Percentiles rank a stretch among this genome's conserved stretches.
Conservation (phyloP, 164 flowering plant species). For the Paratinospora sagittata region DNA sequence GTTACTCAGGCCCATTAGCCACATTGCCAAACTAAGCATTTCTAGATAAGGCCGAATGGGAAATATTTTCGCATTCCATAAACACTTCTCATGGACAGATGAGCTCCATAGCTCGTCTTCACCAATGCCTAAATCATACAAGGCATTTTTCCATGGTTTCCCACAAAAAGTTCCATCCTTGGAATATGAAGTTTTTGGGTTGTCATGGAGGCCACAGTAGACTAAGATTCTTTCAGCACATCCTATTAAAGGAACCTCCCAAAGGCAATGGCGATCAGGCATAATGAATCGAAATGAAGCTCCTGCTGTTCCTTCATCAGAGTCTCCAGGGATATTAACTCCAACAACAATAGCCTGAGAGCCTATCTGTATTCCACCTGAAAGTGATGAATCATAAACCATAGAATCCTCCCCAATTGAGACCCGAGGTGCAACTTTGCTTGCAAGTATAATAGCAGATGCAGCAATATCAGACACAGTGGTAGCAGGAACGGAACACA, state of each 20-base stretch:
- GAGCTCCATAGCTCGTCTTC: conserved; percentile 68
- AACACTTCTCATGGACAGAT: conserved; percentile 50
- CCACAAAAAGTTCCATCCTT: conserved; percentile 90
- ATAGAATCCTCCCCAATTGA: conserved; percentile 94
- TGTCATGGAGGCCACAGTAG: conserved; percentile 95
- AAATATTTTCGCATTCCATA: conserved; percentile 90
- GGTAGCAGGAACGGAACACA: conserved; percentile 92
- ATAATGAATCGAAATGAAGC: conserved; percentile 56
- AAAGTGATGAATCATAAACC: conserved; percentile 78
- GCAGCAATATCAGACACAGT: conserved; percentile 88
- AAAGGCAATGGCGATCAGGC: conserved; percentile 96
- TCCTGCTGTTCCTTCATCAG: conserved; percentile 13
- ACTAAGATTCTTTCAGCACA: conserved; percentile 54
- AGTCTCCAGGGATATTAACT: conserved; percentile 44
- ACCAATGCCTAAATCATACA: conserved; percentile 57
- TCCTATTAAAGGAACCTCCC: conserved; percentile 95
- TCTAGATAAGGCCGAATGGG: conserved; percentile 56
- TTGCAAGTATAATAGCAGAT: conserved; percentile 78
- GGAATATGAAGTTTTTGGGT: conserved; percentile 63
- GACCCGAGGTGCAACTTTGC: conserved; percentile 76
- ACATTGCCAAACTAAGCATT: conserved; percentile 70
- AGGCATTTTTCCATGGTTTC: conserved; percentile 77
- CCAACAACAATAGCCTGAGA: conserved; percentile 85
- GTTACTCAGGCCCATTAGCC: conserved; percentile 74
- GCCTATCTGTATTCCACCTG: conserved; percentile 72